A percentile compares a stretch with the other conserved stretches of the same genome.
Conservation (phyloP, 805 yeast genomes). For the Yarrowia osloensis region DNA sequence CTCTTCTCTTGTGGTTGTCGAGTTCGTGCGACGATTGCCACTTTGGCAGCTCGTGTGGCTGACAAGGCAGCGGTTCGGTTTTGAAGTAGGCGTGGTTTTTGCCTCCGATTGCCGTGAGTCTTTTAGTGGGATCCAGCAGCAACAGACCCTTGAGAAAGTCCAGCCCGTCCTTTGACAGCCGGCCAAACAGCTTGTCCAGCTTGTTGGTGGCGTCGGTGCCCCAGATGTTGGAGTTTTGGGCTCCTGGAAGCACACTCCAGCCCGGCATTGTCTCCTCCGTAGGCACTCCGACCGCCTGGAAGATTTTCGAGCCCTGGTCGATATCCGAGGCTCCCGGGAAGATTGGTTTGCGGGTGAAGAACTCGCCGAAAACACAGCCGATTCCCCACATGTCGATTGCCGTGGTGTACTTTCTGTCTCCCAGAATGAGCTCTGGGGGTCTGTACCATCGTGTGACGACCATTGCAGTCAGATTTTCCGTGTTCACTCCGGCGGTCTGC, state of each 20-base stretch:
- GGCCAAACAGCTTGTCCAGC: slow-evolving; percentile 5
- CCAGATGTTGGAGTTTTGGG: slow-evolving; percentile 34
- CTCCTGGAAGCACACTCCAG: slow-evolving; percentile 57
- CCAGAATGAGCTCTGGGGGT: slow-evolving; percentile 89
- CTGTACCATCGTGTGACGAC: slow-evolving; percentile 98
- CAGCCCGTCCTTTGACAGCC: slow-evolving; percentile 32
- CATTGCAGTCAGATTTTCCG: slow-evolving; percentile 54
- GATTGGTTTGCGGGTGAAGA: slow-evolving; percentile 79
- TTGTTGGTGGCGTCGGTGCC: slow-evolving; percentile 21
- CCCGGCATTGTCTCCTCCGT: slow-evolving; percentile 60
- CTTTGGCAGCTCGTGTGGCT: slow-evolving; percentile 57
- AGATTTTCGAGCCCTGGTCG: slow-evolving; percentile 83
- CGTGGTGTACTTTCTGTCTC: slow-evolving; percentile 83
- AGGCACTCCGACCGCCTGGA: slow-evolving; percentile 82
- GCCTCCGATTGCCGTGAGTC: slow-evolving; percentile 82
- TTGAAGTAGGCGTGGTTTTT: slow-evolving; percentile 68
- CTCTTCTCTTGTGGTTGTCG: slow-evolving; percentile 46
- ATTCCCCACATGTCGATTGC: slow-evolving; percentile 98
- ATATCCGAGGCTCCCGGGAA: slow-evolving; percentile 81
- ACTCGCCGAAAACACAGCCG: slow-evolving; percentile 93
- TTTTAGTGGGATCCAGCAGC: slow-evolving; percentile 64
- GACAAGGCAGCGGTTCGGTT: slow-evolving; percentile 64
- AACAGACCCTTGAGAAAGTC: slow-evolving; percentile 60
- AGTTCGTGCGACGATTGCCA: slow-evolving; percentile 90
- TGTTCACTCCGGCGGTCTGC: slow-evolving; percentile 49